phyloP scores from a whole-genome alignment of 169 alveolate species.

The Plasmodium fragile region DNA sequence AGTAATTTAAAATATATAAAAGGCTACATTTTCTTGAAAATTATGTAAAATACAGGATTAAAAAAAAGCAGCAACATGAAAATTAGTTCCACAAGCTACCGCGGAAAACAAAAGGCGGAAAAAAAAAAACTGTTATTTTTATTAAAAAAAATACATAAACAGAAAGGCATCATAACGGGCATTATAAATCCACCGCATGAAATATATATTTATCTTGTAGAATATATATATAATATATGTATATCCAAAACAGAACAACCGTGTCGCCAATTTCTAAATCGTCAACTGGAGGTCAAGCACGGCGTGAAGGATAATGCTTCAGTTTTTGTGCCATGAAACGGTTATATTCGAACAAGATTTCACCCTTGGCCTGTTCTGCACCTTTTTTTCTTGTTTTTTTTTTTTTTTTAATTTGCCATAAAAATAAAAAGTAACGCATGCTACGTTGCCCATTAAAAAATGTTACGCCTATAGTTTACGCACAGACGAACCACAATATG shows the following conservation, averaged over 20 bases:
- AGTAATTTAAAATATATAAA: background rate
- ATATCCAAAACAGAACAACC: background rate
- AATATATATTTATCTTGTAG: background rate
- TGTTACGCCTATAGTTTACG: background rate
- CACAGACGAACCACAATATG: background rate
- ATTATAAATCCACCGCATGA: background rate
- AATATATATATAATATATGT: no score
- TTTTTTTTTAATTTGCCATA: background rate
- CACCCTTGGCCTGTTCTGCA: background rate
- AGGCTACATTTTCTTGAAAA: background rate
- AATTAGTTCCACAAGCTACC: background rate
- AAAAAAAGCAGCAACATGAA: background rate
- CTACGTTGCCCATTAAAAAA: background rate
- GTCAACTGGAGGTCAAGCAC: background rate
- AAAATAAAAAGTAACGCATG: background rate
- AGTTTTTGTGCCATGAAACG: background rate
- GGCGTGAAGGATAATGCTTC: background rate
- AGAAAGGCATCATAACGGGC: background rate
- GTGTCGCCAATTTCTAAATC: background rate
- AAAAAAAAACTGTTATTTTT: background rate
- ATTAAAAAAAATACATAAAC: background rate
- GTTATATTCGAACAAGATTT: slow-evolving; percentile 1
- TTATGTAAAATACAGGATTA: background rate
- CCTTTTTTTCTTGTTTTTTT: background rate
- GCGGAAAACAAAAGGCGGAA: background rate